These are phyloP conservation scores for Caryopteris hybrid DNA, from an alignment of 305 asterid species.

Conservation along the genomic window DNA sequence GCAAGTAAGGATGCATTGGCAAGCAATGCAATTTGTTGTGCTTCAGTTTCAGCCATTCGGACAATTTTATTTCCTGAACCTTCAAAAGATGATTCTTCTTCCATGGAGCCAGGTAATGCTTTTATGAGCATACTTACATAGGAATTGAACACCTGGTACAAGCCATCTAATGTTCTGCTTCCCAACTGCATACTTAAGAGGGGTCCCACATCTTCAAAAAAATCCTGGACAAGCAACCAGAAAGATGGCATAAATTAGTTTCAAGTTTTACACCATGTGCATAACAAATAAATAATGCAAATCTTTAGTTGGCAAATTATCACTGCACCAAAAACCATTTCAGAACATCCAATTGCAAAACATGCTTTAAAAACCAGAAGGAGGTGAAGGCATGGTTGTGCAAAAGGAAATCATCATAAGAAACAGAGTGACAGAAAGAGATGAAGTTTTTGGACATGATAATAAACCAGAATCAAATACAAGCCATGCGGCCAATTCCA, in stretches of 20 bases:
- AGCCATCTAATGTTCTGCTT: slow-evolving; percentile 84
- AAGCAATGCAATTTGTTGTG: slow-evolving; percentile 94
- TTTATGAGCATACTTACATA: slow-evolving; percentile 81
- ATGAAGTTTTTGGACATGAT: background rate
- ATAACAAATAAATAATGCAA: background rate
- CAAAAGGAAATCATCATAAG: background rate
- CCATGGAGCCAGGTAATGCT: slow-evolving; percentile 95
- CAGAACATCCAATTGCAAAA: background rate
- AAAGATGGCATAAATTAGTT: slow-evolving; percentile 18
- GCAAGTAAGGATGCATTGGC: slow-evolving; percentile 96
- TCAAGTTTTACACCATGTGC: slow-evolving; percentile 13
- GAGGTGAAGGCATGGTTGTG: background rate
- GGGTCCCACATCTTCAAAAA: slow-evolving; percentile 96
- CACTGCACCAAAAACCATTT: background rate
- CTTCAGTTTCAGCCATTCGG: slow-evolving; percentile 94
- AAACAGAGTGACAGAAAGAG: slow-evolving; percentile 1
- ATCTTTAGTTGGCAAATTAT: slow-evolving; percentile 8
- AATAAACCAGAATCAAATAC: background rate
- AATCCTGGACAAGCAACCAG: slow-evolving; percentile 60
- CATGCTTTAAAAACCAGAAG: background rate
- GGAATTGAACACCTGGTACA: slow-evolving; percentile 87
- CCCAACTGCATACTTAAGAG: slow-evolving; percentile 92
- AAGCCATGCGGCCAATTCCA: background rate
- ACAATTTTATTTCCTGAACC: slow-evolving; percentile 82
- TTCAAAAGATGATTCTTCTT: slow-evolving; percentile 76